Base-by-base conservation (phyloP, 2,329 filamentous ascomycete genomes). In the Amauroascus verrucosus region DNA sequence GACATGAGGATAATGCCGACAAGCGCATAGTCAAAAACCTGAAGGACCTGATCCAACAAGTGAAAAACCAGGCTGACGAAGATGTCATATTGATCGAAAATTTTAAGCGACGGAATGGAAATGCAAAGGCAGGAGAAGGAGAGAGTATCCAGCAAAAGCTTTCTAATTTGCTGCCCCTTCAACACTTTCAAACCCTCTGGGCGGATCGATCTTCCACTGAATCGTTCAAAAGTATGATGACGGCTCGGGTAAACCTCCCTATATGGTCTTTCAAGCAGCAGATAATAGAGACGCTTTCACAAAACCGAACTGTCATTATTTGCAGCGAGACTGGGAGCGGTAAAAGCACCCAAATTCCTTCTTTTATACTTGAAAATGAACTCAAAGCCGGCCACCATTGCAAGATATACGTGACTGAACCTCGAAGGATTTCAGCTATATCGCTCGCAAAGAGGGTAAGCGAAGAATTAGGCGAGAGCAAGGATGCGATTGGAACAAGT, bases 241-340 rank as follows among this genome's bases (percentile, higher is more conserved):
- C 78, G 65, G 82, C 78, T 30, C 83, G 93, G 53, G 84, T 82
- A 75, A 85, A 85, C 61, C 78, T 98, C 16, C 93, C 93, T 0
- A 95, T 98, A 75, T 96, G 86, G 80, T 77, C 80, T 11, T 96
- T 93, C 67, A 84, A 83, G 59, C 74, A 86, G 11, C 79, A 88
- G 48, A 88, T 96, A 6, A 72, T 97, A 11, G 76, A 81, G 24
- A 80, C 86, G 1, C 83, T 98, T 28, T 84, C 88, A 45, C 76
- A 79, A 20, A 80, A 95, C 59, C 90, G 93, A 63, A 85, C 95
- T 8, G 83, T 93, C 8, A 96, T 98, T 56, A 81, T 98, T 28
- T 97, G 91, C 65, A 93, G 93, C 65, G 93, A 98, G 71, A 98
- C 93, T 2, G 93, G 93, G 60, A 96, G 84, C 66, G 93, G 93